A percentile compares a stretch with the other conserved stretches of the same genome.
Conservation (phyloP, 495 filamentous ascomycete genomes). For the Lindgomyces ingoldianus region DNA sequence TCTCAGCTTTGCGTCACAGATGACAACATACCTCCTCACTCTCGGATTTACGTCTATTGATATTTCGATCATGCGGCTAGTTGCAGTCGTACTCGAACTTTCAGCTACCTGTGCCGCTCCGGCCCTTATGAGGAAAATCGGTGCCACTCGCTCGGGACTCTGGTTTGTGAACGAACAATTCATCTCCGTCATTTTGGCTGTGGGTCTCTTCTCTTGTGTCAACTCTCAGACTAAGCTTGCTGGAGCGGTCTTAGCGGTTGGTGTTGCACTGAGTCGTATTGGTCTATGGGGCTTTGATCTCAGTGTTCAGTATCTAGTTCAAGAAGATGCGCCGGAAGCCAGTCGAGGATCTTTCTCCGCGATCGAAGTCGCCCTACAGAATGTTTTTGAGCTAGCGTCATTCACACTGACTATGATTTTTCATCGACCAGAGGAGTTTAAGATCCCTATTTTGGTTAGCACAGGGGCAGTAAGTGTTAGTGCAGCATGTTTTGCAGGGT, state of each 20-base stretch:
- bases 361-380: conserved; percentile 63
- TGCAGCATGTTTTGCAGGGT: conserved; percentile 55
- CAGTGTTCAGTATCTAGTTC: conserved; percentile 63
- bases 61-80: conserved; percentile 47
- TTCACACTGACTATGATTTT: conserved; percentile 64
- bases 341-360: conserved; percentile 62
- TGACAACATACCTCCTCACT: conserved; percentile 50
- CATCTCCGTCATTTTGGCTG: conserved; percentile 50
- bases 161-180: conserved; percentile 69
- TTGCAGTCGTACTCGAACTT: conserved; percentile 50
- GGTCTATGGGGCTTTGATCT: conserved; percentile 73
- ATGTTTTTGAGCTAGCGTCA: conserved; percentile 64
- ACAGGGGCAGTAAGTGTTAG: conserved; percentile 54
- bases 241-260: conserved; percentile 51
- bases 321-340: conserved; percentile 53
- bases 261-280: conserved; percentile 59
- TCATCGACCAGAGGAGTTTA: conserved; percentile 58
- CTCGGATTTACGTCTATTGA: conserved; percentile 43
- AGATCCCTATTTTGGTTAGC: conserved; percentile 61
- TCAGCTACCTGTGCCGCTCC: conserved; percentile 56
- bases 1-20: conserved; percentile 47
- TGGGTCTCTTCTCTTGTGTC: conserved; percentile 47
- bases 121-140: conserved; percentile 55
- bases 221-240: conserved; percentile 15
- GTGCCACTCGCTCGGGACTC: conserved; percentile 58